phyloP scores from a whole-genome alignment of 345 rosid species.

The Arabis alpina region DNA sequence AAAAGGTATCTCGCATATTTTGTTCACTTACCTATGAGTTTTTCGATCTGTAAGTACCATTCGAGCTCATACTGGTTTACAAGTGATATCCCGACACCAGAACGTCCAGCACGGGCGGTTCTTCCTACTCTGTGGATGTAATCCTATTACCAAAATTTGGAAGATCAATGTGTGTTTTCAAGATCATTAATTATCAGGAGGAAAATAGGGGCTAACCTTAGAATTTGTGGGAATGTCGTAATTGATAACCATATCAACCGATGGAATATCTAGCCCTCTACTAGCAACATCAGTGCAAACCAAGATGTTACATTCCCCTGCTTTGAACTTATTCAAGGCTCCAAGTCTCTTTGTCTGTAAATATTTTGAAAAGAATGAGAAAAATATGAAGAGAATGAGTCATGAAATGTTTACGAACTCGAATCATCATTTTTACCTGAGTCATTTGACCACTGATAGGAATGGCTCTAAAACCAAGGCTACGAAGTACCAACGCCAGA shows the following conservation, averaged over 20 bases:
- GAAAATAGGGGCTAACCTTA: conserved; percentile 31
- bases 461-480: conserved; percentile 87
- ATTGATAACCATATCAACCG: conserved; percentile 95
- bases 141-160: conserved; percentile 55
- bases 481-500: conserved; percentile 77
- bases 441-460: conserved; percentile 98
- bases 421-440: conserved; percentile 55
- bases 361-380: conserved; percentile 8
- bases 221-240: conserved; percentile 80
- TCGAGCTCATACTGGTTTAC: conserved; percentile 90
- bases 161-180: conserved; percentile 10
- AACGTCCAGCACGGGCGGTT: conserved; percentile 97
- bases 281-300: conserved; percentile 97
- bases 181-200: conserved; percentile 13
- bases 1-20: not conserved
- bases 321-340: conserved; percentile 89
- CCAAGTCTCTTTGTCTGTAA: conserved; percentile 91
- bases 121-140: conserved; percentile 91
- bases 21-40: conserved; percentile 70
- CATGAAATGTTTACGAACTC: not conserved
- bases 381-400: not conserved
- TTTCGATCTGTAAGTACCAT: conserved; percentile 90
- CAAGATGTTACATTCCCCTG: conserved; percentile 91
- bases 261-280: conserved; percentile 96
- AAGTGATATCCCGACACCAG: conserved; percentile 90